Percentiles rank a stretch among this genome's conserved stretches.
phyloP scores from a whole-genome alignment of 192 early-diverging fungal genomes.

The Umbelopsis sp. region DNA sequence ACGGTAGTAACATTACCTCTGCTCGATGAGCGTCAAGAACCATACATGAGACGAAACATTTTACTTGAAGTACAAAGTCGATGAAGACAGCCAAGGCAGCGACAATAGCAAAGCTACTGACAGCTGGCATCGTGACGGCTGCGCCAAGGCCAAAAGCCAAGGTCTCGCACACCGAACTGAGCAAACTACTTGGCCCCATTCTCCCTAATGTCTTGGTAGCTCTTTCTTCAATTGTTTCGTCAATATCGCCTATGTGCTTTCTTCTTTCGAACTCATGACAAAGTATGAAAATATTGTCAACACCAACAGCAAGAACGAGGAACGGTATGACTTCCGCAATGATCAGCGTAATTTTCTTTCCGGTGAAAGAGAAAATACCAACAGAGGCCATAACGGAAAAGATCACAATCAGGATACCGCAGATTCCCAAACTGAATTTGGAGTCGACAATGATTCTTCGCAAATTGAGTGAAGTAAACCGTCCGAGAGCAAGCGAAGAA shows the following conservation, averaged over 20 bases:
- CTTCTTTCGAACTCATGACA: slow-evolving; percentile 62
- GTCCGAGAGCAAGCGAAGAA: slow-evolving; percentile 59
- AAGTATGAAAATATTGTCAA: slow-evolving; percentile 71
- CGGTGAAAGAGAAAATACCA: slow-evolving; percentile 63
- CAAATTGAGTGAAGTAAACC: slow-evolving; percentile 33
- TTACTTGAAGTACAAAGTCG: slow-evolving; percentile 66
- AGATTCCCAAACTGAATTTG: slow-evolving; percentile 61
- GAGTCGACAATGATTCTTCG: slow-evolving; percentile 57
- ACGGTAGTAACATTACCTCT: slow-evolving; percentile 34
- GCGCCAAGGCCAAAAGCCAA: slow-evolving; percentile 64
- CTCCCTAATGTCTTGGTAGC: slow-evolving; percentile 56
- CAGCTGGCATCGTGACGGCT: slow-evolving; percentile 67
- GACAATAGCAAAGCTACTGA: slow-evolving; percentile 67
- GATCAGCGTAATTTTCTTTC: slow-evolving; percentile 64
- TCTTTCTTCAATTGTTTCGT: slow-evolving; percentile 56
- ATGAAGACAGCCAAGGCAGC: slow-evolving; percentile 65
- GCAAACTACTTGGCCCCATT: slow-evolving; percentile 63
- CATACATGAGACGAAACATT: slow-evolving; percentile 61
- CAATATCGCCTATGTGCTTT: slow-evolving; percentile 37
- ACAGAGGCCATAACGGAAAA: slow-evolving; percentile 62
- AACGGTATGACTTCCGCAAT: slow-evolving; percentile 73
- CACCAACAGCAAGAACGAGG: slow-evolving; percentile 66
- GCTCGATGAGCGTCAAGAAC: slow-evolving; percentile 57
- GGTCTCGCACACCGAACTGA: slow-evolving; percentile 61
- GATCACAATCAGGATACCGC: slow-evolving; percentile 61